These are phyloP conservation scores for Aspergillus hortae DNA, from an alignment of 2,329 filamentous ascomycete species.

Conservation along the genomic window DNA sequence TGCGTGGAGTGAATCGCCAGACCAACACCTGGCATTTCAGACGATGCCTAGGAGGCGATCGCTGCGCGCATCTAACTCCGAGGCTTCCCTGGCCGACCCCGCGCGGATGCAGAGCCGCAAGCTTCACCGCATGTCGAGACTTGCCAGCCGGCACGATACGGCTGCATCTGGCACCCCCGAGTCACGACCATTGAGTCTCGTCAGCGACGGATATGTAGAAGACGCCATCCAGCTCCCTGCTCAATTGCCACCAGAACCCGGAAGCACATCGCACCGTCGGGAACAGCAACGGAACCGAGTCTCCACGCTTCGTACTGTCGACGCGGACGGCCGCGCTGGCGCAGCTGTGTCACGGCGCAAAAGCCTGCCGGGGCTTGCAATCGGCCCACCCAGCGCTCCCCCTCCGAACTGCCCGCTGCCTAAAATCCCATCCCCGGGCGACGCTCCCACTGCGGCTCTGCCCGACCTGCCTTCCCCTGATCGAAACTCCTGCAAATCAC, in stretches of 20 bases:
- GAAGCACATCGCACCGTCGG: background rate
- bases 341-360: slow-evolving; percentile 26
- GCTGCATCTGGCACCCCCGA: slow-evolving; percentile 12
- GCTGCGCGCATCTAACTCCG: slow-evolving; percentile 27
- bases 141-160: slow-evolving; percentile 7
- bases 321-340: slow-evolving; percentile 6
- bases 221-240: slow-evolving; percentile 7
- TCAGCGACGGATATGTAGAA: slow-evolving; percentile 5
- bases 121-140: slow-evolving; percentile 14
- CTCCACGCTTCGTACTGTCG: slow-evolving; percentile 8
- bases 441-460: slow-evolving; percentile 1
- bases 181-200: slow-evolving; percentile 20
- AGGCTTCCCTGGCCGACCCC: slow-evolving; percentile 23
- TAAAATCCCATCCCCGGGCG: slow-evolving; percentile 25
- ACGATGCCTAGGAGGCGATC: slow-evolving; percentile 16
- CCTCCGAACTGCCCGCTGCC: slow-evolving; percentile 33
- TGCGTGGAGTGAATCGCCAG: slow-evolving; percentile 17
- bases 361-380: slow-evolving; percentile 29
- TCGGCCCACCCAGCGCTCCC: slow-evolving; percentile 28
- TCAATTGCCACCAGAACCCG: slow-evolving; percentile 1
- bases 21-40: slow-evolving; percentile 12
- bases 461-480: slow-evolving; percentile 1
- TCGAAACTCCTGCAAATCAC: slow-evolving; percentile 5
- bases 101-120: slow-evolving; percentile 7
- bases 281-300: slow-evolving; percentile 13